These are phyloP conservation scores for Fusarium coffeatum DNA, from an alignment of 2,329 filamentous ascomycete species.

Conservation along the genomic window DNA sequence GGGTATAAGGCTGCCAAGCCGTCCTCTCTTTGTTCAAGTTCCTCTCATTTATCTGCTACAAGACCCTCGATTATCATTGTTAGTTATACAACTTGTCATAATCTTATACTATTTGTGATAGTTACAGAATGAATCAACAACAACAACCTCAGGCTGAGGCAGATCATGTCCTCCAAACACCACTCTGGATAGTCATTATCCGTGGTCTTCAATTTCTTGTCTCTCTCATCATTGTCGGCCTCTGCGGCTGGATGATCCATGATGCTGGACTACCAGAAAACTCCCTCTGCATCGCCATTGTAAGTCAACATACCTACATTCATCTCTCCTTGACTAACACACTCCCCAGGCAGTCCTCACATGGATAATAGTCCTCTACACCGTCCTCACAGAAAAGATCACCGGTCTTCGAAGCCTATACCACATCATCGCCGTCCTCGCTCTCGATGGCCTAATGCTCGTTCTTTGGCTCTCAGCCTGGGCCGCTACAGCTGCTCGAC, in stretches of 20 bases:
- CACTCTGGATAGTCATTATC: slow-evolving; percentile 57
- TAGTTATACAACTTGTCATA: not conserved
- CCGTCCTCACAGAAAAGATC: slow-evolving; percentile 56
- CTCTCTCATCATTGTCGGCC: slow-evolving; percentile 57
- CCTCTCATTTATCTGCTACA: not conserved
- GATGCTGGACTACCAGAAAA: slow-evolving; percentile 40
- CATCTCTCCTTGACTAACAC: slow-evolving; percentile 3
- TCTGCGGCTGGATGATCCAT: slow-evolving; percentile 55
- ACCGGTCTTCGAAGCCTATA: slow-evolving; percentile 52
- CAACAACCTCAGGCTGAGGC: slow-evolving; percentile 17
- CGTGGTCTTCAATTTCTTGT: slow-evolving; percentile 57
- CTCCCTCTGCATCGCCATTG: slow-evolving; percentile 37
- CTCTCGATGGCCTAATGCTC: slow-evolving; percentile 57
- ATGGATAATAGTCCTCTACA: slow-evolving; percentile 58
- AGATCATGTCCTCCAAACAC: slow-evolving; percentile 54
- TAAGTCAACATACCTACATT: slow-evolving; percentile 2
- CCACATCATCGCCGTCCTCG: slow-evolving; percentile 58
- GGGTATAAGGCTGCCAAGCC: slow-evolving; percentile 8
- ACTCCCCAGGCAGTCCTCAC: slow-evolving; percentile 57
- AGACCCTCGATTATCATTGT: not conserved
- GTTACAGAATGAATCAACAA: slow-evolving; percentile 35
- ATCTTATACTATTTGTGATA: too few relatives aligned
- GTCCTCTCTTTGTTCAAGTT: not conserved
- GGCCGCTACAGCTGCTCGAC: slow-evolving; percentile 55
- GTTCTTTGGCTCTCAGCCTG: slow-evolving; percentile 62